Evolutionary conservation across 108 stramenopile genomes (phyloP), one percentile per base, ranked within the genome.

Genomic region (Schizochytrium sp.): DNA sequence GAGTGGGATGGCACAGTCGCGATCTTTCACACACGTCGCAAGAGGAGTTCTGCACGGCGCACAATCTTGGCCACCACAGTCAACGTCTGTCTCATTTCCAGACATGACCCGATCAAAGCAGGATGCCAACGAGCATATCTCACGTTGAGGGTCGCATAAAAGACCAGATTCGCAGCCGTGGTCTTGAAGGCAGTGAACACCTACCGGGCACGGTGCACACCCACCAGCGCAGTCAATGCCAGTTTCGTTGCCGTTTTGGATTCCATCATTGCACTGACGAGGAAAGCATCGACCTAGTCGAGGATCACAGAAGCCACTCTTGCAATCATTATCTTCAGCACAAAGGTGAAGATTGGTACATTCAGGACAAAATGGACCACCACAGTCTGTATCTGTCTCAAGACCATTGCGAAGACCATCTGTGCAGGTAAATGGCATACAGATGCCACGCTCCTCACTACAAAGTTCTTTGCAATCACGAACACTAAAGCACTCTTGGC

Each of bases 371-470:
- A 72, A 72, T 28, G 72, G 72, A 19, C 89, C 89, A 3, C 89
- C 89, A 47, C 89, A 89, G 72, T 89, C 72, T 12, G 56, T 57
- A 72, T 89, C 89, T 28, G 89, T 89, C 55, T 89, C 89, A 28
- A 19, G 40, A 45, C 89, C 89, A 47, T 89, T 72, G 3, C 72
- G 89, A 38, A 89, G 53, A 13, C 89, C 89, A 55, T 89, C 72
- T 2, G 72, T 89, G 72, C 89, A 89, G 76, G 45, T 83, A 53
- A 47, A 83, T 0, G 76, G 76, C 76, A 83, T 83, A 53, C 76
- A 83, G 53, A 83, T 42, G 47, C 53, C 76, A 2, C 53, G 47
- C 28, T 83, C 76, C 47, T 83, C 76, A 40, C 53, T 83, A 53
- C 76, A 83, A 13, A 83, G 5, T 5, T 49, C 76, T 55, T 72